phyloP scores from a whole-genome alignment of 352 stramenopile species.

The Phytopythium boreale region DNA sequence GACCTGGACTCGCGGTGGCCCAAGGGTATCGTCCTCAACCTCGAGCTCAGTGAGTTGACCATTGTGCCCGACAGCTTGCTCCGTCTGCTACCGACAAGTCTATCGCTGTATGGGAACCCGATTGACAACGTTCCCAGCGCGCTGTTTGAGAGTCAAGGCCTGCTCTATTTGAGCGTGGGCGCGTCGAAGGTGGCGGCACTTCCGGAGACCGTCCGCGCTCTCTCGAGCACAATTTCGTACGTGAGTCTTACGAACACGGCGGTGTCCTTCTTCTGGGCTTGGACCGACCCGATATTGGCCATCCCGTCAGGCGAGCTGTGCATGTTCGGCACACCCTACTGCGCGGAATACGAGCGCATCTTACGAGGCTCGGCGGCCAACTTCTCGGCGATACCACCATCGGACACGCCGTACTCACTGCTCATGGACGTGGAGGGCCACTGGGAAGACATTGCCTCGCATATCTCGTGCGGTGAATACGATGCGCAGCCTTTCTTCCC shows the following conservation, averaged over 20 bases:
- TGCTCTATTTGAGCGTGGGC: conserved; percentile 15
- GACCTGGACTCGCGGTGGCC: conserved; percentile 39
- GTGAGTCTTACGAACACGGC: conserved; percentile 18
- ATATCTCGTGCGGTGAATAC: not conserved
- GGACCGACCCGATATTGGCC: conserved; percentile 19
- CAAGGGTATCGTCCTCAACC: conserved; percentile 20
- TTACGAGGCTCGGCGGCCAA: not conserved
- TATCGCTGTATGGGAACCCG: conserved; percentile 20
- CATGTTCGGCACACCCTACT: conserved; percentile 5
- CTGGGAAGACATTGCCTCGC: not conserved
- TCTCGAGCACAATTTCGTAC: conserved; percentile 12
- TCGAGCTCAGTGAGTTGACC: conserved; percentile 20
- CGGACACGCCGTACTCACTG: not conserved
- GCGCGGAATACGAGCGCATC: not conserved
- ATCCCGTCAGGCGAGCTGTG: not conserved
- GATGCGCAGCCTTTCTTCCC: conserved; percentile 2
- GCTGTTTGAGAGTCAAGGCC: conserved; percentile 17
- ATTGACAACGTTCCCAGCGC: conserved; percentile 14
- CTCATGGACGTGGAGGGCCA: conserved; percentile 1
- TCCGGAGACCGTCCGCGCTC: conserved; percentile 12
- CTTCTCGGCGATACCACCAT: not conserved
- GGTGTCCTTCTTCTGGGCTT: conserved; percentile 20
- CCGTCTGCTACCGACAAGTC: conserved; percentile 11
- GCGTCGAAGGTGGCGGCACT: conserved; percentile 13
- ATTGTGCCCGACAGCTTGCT: conserved; percentile 7